Percentiles rank a stretch among this genome's conserved stretches.
phyloP scores from a whole-genome alignment of 2,329 filamentous ascomycete species.

The Epichloe elymi region DNA sequence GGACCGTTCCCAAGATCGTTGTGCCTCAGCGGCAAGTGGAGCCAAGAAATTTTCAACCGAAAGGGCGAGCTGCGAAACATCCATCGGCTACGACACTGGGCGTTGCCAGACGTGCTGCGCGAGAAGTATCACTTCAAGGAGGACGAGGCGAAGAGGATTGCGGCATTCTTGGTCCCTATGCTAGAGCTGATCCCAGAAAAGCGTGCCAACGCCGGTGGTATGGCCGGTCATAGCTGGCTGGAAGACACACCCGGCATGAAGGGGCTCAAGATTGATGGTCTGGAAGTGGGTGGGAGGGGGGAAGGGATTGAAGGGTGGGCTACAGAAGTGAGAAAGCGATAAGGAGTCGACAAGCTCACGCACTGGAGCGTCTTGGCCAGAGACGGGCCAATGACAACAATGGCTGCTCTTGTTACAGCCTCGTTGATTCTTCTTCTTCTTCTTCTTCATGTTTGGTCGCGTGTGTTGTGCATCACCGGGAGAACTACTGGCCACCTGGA shows the following conservation, averaged over 20 bases:
- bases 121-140: conserved; percentile 95
- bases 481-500: not conserved
- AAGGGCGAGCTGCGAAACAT: conserved; percentile 97
- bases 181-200: conserved; percentile 78
- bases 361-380: not conserved
- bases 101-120: conserved; percentile 76
- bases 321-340: conserved; percentile 74
- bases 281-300: conserved; percentile 75
- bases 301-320: conserved; percentile 84
- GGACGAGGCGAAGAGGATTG: conserved; percentile 63
- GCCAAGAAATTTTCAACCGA: conserved; percentile 95
- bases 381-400: not conserved
- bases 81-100: conserved; percentile 91
- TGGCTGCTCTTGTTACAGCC: not conserved
- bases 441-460: not conserved
- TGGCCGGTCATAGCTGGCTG: conserved; percentile 76
- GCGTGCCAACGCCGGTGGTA: conserved; percentile 88
- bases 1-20: conserved; percentile 87
- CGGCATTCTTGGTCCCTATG: conserved; percentile 81
- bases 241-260: conserved; percentile 85
- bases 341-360: conserved; percentile 15
- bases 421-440: not conserved
- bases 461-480: not conserved
- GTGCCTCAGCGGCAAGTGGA: conserved; percentile 90
- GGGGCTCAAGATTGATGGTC: conserved; percentile 54